phyloP scores from a whole-genome alignment of 192 early-diverging fungal species.

The Coemansia sp. region DNA sequence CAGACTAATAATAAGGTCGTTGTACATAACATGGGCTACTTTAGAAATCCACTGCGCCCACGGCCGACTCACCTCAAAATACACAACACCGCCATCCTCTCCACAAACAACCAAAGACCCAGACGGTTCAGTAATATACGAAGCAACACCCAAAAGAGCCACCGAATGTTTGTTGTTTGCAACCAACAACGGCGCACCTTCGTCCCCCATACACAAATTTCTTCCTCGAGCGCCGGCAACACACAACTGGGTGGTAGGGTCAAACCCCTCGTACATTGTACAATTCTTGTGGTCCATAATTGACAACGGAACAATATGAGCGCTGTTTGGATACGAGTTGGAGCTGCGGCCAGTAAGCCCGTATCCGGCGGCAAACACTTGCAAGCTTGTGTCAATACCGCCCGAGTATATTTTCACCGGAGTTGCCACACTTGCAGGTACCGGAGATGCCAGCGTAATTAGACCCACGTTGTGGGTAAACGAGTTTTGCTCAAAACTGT shows the following conservation, averaged over 20 bases:
- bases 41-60: slow-evolving; percentile 29
- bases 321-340: neutral
- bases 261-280: slow-evolving; percentile 10
- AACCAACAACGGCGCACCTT: slow-evolving; percentile 29
- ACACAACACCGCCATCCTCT: neutral
- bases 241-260: slow-evolving; percentile 22
- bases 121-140: slow-evolving; percentile 7
- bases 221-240: neutral
- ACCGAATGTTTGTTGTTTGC: neutral
- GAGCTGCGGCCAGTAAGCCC: neutral
- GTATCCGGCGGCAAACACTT: slow-evolving; percentile 16
- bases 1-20: slow-evolving; percentile 9
- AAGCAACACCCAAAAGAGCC: slow-evolving; percentile 24
- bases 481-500: slow-evolving; percentile 5
- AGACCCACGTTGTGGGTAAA: slow-evolving; percentile 29
- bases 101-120: neutral
- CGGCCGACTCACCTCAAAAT: slow-evolving; percentile 16
- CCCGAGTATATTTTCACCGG: slow-evolving; percentile 17
- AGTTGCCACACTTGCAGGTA: slow-evolving; percentile 9
- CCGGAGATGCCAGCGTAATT: slow-evolving; percentile 17
- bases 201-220: slow-evolving; percentile 21
- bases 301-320: neutral
- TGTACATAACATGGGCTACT: slow-evolving; percentile 5
- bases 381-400: neutral
- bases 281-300: slow-evolving; percentile 6